Conservation (phyloP, 106 monocot species). For the Agapanthus africanus region DNA sequence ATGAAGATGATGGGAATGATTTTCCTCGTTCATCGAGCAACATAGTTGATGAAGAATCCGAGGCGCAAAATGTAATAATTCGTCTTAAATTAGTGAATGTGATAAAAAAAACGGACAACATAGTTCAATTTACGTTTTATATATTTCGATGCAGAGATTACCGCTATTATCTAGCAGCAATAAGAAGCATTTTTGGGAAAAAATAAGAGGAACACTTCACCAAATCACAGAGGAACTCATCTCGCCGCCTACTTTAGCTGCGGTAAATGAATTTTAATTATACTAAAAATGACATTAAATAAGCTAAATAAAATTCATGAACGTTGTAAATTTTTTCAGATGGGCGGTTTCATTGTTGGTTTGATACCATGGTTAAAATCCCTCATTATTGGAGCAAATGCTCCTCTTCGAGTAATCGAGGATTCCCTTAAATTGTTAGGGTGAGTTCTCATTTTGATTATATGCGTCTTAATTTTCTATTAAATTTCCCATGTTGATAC, state of each 20-base stretch:
- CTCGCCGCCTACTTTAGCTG: slow-evolving; percentile 38
- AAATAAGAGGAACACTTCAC: slow-evolving; percentile 12
- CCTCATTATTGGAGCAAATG: slow-evolving; percentile 22
- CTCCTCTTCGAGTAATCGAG: slow-evolving; percentile 33
- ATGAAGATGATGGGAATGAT: not conserved
- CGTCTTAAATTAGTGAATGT: no score
- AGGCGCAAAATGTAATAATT: not conserved
- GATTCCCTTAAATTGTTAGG: slow-evolving; percentile 30
- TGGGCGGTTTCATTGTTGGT: slow-evolving; percentile 32
- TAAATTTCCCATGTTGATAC: not conserved
- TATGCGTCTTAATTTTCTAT: not conserved
- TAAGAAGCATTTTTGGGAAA: slow-evolving; percentile 6
- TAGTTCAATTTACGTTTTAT: no score
- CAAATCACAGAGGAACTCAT: slow-evolving; percentile 31
- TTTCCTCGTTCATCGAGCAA: slow-evolving; percentile 2
- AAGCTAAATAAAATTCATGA: not conserved
- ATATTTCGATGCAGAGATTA: slow-evolving; percentile 1
- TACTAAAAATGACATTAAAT: not conserved
- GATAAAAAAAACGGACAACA: no score
- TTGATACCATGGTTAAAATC: slow-evolving; percentile 38
- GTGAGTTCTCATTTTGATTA: slow-evolving; percentile 14
- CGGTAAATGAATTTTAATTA: slow-evolving; percentile 18
- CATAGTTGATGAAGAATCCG: not conserved
- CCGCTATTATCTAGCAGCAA: slow-evolving; percentile 8
- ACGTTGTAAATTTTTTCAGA: slow-evolving; percentile 15